Evolutionary conservation across 176 grass and related monocot species (phyloP).

Genomic region (Guadua angustifolia): DNA sequence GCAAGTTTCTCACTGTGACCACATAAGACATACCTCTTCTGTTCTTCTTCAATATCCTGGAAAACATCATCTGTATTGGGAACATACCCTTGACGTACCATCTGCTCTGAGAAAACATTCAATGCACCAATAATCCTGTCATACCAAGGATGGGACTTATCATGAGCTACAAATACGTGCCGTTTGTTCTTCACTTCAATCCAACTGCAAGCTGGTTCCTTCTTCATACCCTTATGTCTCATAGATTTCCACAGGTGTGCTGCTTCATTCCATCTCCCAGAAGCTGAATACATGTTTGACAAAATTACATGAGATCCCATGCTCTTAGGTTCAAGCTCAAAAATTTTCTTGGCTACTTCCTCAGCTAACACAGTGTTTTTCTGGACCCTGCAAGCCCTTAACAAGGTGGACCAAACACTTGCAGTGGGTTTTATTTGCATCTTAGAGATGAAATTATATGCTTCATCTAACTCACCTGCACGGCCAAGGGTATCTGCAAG

Average conservation of each 20-base stretch:
- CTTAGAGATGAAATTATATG: constrained; percentile 67
- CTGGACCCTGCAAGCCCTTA: constrained; percentile 66
- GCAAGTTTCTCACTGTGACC: constrained; percentile 83
- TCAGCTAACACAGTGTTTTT: constrained; percentile 66
- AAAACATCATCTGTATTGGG: constrained; percentile 70
- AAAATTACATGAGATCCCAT: constrained; percentile 68
- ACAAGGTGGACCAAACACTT: constrained; percentile 73
- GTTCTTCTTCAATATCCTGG: constrained; percentile 78
- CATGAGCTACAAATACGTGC: constrained; percentile 69
- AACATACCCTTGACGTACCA: constrained; percentile 63
- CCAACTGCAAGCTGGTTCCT: constrained; percentile 81
- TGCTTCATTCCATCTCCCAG: constrained; percentile 74
- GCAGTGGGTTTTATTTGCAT: constrained; percentile 76
- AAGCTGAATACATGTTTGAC: constrained; percentile 72
- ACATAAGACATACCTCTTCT: constrained; percentile 68
- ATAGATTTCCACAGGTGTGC: constrained; percentile 57
- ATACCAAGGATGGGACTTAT: constrained; percentile 72
- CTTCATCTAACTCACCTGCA: constrained; percentile 65
- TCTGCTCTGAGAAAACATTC: constrained; percentile 61
- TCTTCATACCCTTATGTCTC: constrained; percentile 69
- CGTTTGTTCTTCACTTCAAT: constrained; percentile 69
- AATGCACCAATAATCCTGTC: constrained; percentile 59
- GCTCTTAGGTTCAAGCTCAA: constrained; percentile 65
- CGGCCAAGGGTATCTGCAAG: constrained; percentile 67
- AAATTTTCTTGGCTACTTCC: constrained; percentile 64